phyloP scores from a whole-genome alignment of 1,284 basidiomycete species.

The Fomitopsis palustris region DNA sequence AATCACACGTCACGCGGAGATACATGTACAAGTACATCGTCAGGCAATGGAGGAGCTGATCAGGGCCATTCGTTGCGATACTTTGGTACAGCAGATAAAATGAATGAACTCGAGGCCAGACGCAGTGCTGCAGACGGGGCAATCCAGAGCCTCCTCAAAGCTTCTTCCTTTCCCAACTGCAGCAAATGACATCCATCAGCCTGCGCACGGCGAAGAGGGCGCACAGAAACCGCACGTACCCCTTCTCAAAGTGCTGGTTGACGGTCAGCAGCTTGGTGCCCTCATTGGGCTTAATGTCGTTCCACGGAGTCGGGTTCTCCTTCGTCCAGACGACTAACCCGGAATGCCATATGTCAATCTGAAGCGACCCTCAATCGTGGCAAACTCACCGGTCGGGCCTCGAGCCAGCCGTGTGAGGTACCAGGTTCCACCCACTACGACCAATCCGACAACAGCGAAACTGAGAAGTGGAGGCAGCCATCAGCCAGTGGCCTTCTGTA shows the following conservation, averaged over 20 bases:
- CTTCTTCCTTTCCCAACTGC: slow-evolving; percentile 70
- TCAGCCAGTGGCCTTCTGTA: neutral
- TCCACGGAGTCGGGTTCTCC: slow-evolving; percentile 79
- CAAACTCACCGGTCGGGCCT: slow-evolving; percentile 61
- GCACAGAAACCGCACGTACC: slow-evolving; percentile 35
- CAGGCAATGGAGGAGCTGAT: slow-evolving; percentile 30
- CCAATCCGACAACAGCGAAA: slow-evolving; percentile 66
- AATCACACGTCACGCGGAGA: slow-evolving; percentile 14
- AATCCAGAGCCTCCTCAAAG: slow-evolving; percentile 38
- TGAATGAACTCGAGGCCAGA: slow-evolving; percentile 1
- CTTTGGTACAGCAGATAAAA: slow-evolving; percentile 22
- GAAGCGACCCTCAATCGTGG: neutral
- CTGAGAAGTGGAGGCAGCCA: slow-evolving; percentile 34
- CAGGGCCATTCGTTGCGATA: slow-evolving; percentile 27
- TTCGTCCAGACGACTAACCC: slow-evolving; percentile 74
- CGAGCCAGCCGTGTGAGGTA: slow-evolving; percentile 69
- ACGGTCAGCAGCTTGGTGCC: slow-evolving; percentile 66
- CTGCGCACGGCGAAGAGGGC: neutral
- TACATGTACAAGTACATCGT: slow-evolving; percentile 34
- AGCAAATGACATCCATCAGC: slow-evolving; percentile 8
- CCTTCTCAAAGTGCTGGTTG: slow-evolving; percentile 71
- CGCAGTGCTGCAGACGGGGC: neutral
- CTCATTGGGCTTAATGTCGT: slow-evolving; percentile 68
- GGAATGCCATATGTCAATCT: neutral
- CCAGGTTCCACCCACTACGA: slow-evolving; percentile 66